Evolutionary conservation across 2,329 filamentous ascomycete genomes (phyloP), one percentile per base, ranked within the genome.

Genomic region (Verticillium tricorpus): DNA sequence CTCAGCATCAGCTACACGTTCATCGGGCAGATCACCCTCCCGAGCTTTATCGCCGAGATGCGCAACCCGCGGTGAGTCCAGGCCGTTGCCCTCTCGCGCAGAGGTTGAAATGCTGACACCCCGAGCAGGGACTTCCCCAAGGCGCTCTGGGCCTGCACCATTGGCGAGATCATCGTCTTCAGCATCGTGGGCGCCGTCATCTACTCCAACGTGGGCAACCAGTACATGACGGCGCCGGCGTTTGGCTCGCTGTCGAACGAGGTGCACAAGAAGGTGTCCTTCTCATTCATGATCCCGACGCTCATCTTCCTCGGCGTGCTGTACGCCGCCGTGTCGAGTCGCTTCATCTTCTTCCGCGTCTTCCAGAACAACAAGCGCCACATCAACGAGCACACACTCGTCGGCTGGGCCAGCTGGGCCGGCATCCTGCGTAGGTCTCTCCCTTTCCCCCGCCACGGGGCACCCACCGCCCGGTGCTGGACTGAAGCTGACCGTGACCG

Each of bases 1-100:
- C 83, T 97, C 73, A 97, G 97, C 76, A 97, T 97, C 72, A 92
- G 89, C 76, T 97, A 97, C 74, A 97, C 93, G 0, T 97, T 97
- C 72, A 97, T 97, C 67, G 93, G 93, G 0, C 93, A 97, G 73
- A 96, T 97, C 69, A 97, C 93, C 0, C 82, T 97, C 15, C 93
- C 93, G 0, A 94, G 90, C 68, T 97, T 97, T 78, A 97, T 97
- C 66, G 93, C 93, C 3, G 93, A 97, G 76, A 97, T 97, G 93
- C 90, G 80, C 62, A 82, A 88, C 32, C 85, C 85, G 1, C 73
- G 76, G 78, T 79, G 69, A 57, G 74, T 31, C 15, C 5, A 9
- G 7, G 17, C 3, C 17, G 37, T 39, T 45, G 2, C 39, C 39
- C 8, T n/a, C 9, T 45, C 17, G 4, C n/a, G 19, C 8, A 19